Evolutionary conservation across 805 yeast genomes (phyloP).

Genomic region (Candida alai): DNA sequence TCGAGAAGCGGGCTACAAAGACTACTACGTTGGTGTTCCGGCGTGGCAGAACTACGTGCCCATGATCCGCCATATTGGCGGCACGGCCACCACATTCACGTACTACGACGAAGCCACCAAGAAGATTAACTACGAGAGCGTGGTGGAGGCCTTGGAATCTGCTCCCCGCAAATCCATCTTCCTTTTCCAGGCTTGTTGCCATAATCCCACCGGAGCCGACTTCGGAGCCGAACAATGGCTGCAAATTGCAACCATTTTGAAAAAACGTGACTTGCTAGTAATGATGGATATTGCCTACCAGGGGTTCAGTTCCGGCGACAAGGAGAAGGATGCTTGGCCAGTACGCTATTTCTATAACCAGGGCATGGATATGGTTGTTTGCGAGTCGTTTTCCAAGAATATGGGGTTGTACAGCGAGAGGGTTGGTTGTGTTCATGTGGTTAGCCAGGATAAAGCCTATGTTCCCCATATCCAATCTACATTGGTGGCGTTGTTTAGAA

Average conservation of each 20-base stretch:
- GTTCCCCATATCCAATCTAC: constrained; percentile 17
- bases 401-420: constrained; percentile 41
- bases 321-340: constrained; percentile 49
- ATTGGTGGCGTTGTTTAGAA: constrained; percentile 32
- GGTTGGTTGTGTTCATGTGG: constrained; percentile 35
- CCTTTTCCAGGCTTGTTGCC: constrained; percentile 41
- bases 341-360: constrained; percentile 29
- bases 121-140: constrained; percentile 25
- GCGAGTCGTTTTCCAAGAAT: constrained; percentile 40
- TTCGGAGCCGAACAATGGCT: constrained; percentile 35
- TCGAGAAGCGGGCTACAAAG: constrained; percentile 18
- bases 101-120: constrained; percentile 29
- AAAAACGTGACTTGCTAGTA: constrained; percentile 23
- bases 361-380: constrained; percentile 40
- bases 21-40: constrained; percentile 36
- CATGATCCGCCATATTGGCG: constrained; percentile 31
- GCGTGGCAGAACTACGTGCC: constrained; percentile 38
- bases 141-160: constrained; percentile 21
- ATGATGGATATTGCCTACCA: constrained; percentile 41
- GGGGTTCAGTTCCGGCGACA: constrained; percentile 50
- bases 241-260: constrained; percentile 22
- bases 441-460: constrained; percentile 15
- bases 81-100: constrained; percentile 21
- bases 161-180: constrained; percentile 33
- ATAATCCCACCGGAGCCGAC: constrained; percentile 44